These are phyloP conservation scores for Xylona heveae DNA, from an alignment of 495 filamentous ascomycete genomes.

Conservation along the genomic window DNA sequence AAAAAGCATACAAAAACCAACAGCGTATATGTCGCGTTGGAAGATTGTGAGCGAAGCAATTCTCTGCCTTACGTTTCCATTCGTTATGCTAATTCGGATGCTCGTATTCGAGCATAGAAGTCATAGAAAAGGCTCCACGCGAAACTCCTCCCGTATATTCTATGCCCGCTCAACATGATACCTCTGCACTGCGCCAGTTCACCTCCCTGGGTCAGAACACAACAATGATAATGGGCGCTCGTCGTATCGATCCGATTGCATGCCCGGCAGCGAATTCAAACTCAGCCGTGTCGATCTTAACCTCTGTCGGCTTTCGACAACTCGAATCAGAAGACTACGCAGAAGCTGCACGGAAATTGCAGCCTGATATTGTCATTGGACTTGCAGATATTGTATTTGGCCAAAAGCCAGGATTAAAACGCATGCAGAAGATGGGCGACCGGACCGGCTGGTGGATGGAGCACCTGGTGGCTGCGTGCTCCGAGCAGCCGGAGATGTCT, in stretches of 20 bases:
- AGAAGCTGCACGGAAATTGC: slow-evolving; percentile 32
- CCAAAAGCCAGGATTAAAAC: slow-evolving; percentile 36
- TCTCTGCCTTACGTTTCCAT: slow-evolving; percentile 2
- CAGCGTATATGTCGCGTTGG: slow-evolving; percentile 62
- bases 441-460: slow-evolving; percentile 55
- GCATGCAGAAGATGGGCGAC: slow-evolving; percentile 65
- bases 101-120: slow-evolving; percentile 24
- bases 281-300: slow-evolving; percentile 57
- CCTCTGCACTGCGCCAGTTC: slow-evolving; percentile 49
- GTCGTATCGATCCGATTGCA: slow-evolving; percentile 52
- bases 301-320: slow-evolving; percentile 59
- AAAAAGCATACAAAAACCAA: slow-evolving; percentile 36
- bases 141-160: slow-evolving; percentile 30
- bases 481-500: slow-evolving; percentile 6
- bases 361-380: slow-evolving; percentile 63
- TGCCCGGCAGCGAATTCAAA: slow-evolving; percentile 55
- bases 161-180: slow-evolving; percentile 15
- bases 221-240: slow-evolving; percentile 56
- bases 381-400: slow-evolving; percentile 54
- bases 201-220: slow-evolving; percentile 31
- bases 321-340: slow-evolving; percentile 48
- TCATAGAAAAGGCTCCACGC: slow-evolving; percentile 47
- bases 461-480: slow-evolving; percentile 23
- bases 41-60: slow-evolving; percentile 57
- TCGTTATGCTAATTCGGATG: slow-evolving; percentile 1